Evolutionary conservation across 257 asterid species (phyloP).

Genomic region (Solanum bukasovii): DNA sequence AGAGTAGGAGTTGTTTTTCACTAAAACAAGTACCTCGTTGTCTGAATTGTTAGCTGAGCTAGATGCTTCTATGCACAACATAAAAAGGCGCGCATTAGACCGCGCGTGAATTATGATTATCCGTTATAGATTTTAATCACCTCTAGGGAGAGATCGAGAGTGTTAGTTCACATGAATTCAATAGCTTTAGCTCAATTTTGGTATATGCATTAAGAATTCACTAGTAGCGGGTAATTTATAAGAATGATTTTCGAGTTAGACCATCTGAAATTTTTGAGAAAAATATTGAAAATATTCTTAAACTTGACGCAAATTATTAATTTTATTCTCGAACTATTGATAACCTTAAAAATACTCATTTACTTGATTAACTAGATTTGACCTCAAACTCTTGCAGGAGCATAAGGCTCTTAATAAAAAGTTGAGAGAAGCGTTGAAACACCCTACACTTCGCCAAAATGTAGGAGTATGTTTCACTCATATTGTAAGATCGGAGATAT

Average conservation of each 20-base stretch:
- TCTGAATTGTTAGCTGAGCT: background rate
- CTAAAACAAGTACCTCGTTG: background rate
- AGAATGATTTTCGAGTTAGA: background rate
- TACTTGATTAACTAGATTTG: too few relatives aligned
- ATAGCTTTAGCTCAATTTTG: fast-evolving
- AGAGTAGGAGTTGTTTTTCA: background rate
- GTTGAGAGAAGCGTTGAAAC: fast-evolving
- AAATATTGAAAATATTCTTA: too few relatives aligned
- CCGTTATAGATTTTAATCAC: background rate
- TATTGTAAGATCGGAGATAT: fast-evolving
- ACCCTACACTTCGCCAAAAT: too few relatives aligned
- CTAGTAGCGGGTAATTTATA: background rate
- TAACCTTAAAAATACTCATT: fast-evolving
- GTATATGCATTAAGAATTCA: background rate
- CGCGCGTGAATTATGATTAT: constrained; percentile 6
- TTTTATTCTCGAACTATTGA: fast-evolving
- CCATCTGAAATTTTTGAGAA: fast-evolving
- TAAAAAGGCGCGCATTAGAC: constrained; percentile 4
- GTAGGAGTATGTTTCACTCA: too few relatives aligned
- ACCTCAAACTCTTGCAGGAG: too few relatives aligned
- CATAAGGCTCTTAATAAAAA: too few relatives aligned
- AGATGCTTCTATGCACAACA: background rate
- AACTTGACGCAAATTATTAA: fast-evolving
- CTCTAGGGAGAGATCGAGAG: background rate
- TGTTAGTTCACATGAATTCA: fast-evolving